phyloP scores from a whole-genome alignment of 768 basidiomycete species.

The Hebeloma cylindrosporum region DNA sequence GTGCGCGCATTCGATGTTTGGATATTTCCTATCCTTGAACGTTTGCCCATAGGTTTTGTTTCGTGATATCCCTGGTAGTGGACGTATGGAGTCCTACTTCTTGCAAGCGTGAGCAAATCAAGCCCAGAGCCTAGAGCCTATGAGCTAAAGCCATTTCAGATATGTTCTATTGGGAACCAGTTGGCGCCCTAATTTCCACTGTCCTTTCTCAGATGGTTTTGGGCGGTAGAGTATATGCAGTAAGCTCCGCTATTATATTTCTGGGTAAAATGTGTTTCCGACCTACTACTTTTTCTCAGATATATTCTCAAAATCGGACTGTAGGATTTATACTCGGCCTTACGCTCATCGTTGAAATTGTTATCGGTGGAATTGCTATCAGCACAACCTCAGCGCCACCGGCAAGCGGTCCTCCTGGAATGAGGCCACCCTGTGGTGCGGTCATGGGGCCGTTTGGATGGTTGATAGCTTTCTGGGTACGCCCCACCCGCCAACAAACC shows the following conservation, averaged over 20 bases:
- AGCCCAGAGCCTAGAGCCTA: not conserved
- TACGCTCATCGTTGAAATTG: constrained; percentile 15
- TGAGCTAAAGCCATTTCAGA: constrained; percentile 7
- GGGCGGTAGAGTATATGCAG: constrained; percentile 26
- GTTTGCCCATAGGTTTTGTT: constrained; percentile 9
- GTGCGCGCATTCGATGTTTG: too few relatives aligned
- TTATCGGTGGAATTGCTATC: constrained; percentile 17
- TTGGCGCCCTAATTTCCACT: constrained; percentile 26
- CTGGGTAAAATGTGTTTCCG: not conserved
- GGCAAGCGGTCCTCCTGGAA: constrained; percentile 11
- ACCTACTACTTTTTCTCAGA: constrained; percentile 7
- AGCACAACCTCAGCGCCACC: constrained; percentile 18
- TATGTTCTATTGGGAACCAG: constrained; percentile 24
- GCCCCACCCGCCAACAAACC: constrained; percentile 1
- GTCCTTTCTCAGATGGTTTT: constrained; percentile 26
- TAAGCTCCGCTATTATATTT: constrained; percentile 1
- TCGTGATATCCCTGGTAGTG: constrained; percentile 19
- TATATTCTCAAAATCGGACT: constrained; percentile 17
- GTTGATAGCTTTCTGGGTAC: constrained; percentile 26
- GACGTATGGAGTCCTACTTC: constrained; percentile 14
- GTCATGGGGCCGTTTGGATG: constrained; percentile 21
- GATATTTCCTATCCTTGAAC: not conserved
- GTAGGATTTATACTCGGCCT: constrained; percentile 13
- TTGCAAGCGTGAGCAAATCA: constrained; percentile 19
- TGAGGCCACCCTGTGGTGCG: constrained; percentile 21